Conservation (phyloP, 2,329 filamentous ascomycete genomes). For the Cladosporium phlei region DNA sequence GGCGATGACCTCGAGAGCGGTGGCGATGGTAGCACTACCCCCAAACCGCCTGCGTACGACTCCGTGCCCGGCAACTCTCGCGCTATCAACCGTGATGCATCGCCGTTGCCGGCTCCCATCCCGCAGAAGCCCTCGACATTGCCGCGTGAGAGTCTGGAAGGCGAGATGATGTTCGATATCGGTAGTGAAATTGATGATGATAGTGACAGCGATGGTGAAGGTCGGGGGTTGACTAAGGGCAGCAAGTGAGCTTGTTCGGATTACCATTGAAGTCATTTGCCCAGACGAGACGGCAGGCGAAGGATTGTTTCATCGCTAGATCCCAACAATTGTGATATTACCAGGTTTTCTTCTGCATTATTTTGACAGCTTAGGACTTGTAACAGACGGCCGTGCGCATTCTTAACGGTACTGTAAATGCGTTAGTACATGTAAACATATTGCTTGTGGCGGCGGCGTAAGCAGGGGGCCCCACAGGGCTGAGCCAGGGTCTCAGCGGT, state of each 20-base stretch:
- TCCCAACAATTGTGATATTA: too few relatives aligned
- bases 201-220: constrained; percentile 7
- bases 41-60: constrained; percentile 36
- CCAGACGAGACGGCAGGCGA: too few relatives aligned
- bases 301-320: too few relatives aligned
- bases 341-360: too few relatives aligned
- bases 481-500: too few relatives aligned
- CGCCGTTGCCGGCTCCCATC: constrained; percentile 50
- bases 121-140: constrained; percentile 46
- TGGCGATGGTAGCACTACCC: constrained; percentile 25
- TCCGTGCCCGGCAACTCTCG: constrained; percentile 19
- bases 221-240: constrained; percentile 5
- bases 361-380: too few relatives aligned
- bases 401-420: too few relatives aligned
- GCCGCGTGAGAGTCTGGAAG: constrained; percentile 64
- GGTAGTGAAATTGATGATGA: constrained; percentile 58
- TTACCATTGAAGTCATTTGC: too few relatives aligned
- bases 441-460: too few relatives aligned
- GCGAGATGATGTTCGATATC: constrained; percentile 80
- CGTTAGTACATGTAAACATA: too few relatives aligned
- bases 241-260: background rate
- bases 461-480: too few relatives aligned
- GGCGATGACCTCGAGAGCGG: constrained; percentile 41
- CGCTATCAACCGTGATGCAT: constrained; percentile 35
- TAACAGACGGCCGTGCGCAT: too few relatives aligned